These are phyloP conservation scores for Boechera stricta DNA, from an alignment of 345 rosid genomes.

Conservation along the genomic window DNA sequence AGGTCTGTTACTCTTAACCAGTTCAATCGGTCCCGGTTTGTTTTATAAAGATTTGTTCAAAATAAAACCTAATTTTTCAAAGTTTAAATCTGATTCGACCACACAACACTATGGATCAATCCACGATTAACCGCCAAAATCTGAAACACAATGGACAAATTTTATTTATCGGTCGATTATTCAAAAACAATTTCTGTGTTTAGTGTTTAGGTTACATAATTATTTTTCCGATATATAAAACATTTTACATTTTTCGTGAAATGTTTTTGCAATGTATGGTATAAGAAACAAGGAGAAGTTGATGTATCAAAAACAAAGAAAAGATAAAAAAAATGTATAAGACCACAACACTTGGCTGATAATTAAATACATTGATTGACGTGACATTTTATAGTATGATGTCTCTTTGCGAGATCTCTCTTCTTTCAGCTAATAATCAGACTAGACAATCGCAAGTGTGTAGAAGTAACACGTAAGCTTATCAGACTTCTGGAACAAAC, in stretches of 20 bases:
- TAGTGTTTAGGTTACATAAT: neutral
- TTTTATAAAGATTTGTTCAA: neutral
- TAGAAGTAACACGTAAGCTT: slow-evolving; percentile 40
- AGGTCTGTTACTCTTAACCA: neutral
- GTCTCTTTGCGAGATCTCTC: slow-evolving; percentile 22
- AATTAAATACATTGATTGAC: slow-evolving; percentile 19
- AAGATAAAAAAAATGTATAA: neutral
- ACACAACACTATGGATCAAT: too few species aligned
- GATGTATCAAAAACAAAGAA: slow-evolving; percentile 22
- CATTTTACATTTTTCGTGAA: neutral
- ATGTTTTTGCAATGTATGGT: neutral
- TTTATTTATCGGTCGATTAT: neutral
- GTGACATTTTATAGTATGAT: slow-evolving; percentile 23
- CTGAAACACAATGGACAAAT: neutral
- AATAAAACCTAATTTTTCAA: neutral
- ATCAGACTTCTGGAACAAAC: slow-evolving; percentile 28
- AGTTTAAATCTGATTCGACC: neutral
- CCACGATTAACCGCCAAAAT: neutral
- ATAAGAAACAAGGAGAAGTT: slow-evolving; percentile 20
- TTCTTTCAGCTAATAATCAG: slow-evolving; percentile 9
- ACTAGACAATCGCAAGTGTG: slow-evolving; percentile 30
- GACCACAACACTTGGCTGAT: slow-evolving; percentile 37
- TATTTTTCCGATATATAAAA: too few species aligned
- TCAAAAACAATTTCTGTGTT: neutral
- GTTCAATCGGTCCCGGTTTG: neutral